Evolutionary conservation across 202 grass and related monocot species (phyloP).

Genomic region (Zizania palustris): DNA sequence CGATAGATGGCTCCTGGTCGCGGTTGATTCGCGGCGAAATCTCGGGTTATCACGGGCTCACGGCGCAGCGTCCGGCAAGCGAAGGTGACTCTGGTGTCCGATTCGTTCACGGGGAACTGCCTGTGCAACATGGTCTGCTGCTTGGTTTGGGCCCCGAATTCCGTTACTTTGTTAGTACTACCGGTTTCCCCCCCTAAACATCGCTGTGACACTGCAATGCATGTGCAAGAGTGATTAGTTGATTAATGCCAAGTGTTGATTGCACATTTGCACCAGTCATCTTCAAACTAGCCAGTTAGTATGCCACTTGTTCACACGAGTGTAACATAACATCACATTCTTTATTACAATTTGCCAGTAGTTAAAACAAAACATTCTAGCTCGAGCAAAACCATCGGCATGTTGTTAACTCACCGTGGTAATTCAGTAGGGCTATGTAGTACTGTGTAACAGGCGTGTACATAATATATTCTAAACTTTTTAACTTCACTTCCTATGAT

Average conservation of each 20-base stretch:
- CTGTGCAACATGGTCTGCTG: not conserved
- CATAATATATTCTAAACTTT: too few species aligned
- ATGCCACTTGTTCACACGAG: not conserved
- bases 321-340: not conserved
- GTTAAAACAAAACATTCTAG: not conserved
- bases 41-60: not conserved
- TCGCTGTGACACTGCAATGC: not conserved
- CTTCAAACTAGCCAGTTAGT: not conserved
- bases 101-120: not conserved
- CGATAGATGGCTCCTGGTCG: not conserved
- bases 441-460: too few species aligned
- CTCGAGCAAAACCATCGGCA: not conserved
- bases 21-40: not conserved
- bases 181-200: not conserved
- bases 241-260: not conserved
- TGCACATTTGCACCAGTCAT: not conserved
- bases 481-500: too few species aligned
- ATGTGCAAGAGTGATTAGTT: not conserved
- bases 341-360: not conserved
- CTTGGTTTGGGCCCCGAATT: constrained; percentile 1
- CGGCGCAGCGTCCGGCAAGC: not conserved
- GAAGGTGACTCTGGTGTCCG: not conserved
- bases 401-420: not conserved
- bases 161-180: not conserved
- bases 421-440: too few species aligned